phyloP scores from a whole-genome alignment of 768 basidiomycete genomes.

The Podaxis sp. region DNA sequence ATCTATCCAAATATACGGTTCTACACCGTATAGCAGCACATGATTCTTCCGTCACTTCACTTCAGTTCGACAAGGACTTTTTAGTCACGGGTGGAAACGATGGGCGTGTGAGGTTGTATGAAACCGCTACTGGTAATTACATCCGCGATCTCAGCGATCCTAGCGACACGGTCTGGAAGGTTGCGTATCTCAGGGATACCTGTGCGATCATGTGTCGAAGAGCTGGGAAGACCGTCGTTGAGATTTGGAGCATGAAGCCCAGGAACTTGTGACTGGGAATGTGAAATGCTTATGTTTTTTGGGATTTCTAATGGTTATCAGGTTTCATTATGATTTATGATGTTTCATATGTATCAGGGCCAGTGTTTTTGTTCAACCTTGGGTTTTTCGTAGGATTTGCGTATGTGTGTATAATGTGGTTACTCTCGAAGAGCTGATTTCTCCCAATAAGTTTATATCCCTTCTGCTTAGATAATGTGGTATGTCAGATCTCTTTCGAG shows the following conservation, averaged over 20 bases:
- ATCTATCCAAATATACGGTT: slow-evolving; percentile 36
- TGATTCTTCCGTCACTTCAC: slow-evolving; percentile 80
- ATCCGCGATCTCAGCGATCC: slow-evolving; percentile 78
- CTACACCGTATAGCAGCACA: slow-evolving; percentile 81
- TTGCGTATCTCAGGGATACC: slow-evolving; percentile 59
- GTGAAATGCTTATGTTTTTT: background rate
- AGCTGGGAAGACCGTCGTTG: slow-evolving; percentile 80
- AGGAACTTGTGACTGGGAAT: background rate
- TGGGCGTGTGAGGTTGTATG: slow-evolving; percentile 77
- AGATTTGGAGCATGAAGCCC: slow-evolving; percentile 77
- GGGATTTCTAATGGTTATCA: background rate
- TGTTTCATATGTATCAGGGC: background rate
- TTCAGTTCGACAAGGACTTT: slow-evolving; percentile 84
- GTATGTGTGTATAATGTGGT: background rate
- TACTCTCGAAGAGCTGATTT: background rate
- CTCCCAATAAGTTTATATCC: background rate
- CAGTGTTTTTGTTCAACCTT: background rate
- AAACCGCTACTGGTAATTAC: slow-evolving; percentile 59
- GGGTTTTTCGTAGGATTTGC: background rate
- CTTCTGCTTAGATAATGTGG: slow-evolving; percentile 4
- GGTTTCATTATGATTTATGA: background rate
- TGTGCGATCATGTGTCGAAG: slow-evolving; percentile 83
- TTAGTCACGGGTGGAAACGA: slow-evolving; percentile 86
- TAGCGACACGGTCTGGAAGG: slow-evolving; percentile 88
- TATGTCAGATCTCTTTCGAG: background rate